Evolutionary conservation across 2,329 filamentous ascomycete species (phyloP).

Genomic region (Juglanconis juglandina): DNA sequence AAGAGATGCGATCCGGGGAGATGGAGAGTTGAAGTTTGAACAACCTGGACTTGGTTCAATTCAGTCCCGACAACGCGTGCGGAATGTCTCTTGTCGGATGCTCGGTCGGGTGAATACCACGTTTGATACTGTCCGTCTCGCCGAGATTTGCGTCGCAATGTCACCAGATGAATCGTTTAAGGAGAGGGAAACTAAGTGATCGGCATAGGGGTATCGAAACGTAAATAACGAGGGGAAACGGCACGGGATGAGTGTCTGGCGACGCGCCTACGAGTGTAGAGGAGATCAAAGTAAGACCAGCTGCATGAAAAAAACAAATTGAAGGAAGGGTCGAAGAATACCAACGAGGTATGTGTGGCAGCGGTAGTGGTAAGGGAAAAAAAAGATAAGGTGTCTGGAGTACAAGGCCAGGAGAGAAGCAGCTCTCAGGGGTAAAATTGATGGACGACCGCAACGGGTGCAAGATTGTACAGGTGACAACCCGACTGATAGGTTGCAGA

Average conservation of each 20-base stretch:
- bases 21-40: not conserved
- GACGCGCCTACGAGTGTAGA: no score
- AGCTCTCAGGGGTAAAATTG: constrained; percentile 16
- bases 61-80: not conserved
- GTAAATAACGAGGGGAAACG: not conserved
- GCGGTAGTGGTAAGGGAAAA: not conserved
- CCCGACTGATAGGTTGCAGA: constrained; percentile 10
- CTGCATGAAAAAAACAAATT: constrained; percentile 4
- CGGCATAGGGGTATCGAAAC: not conserved
- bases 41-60: no score
- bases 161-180: constrained; percentile 3
- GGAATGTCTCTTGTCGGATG: constrained; percentile 6
- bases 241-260: not conserved
- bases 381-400: not conserved
- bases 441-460: not conserved
- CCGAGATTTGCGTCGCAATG: not conserved
- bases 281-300: not conserved
- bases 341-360: not conserved
- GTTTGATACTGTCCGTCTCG: not conserved
- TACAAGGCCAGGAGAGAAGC: constrained; percentile 6
- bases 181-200: constrained; percentile 6
- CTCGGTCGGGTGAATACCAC: not conserved
- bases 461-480: constrained; percentile 9
- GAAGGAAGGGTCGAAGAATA: not conserved
- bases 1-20: not conserved